Conservation (phyloP, 2,329 filamentous ascomycete species). For the Zopfia rhizophila region DNA sequence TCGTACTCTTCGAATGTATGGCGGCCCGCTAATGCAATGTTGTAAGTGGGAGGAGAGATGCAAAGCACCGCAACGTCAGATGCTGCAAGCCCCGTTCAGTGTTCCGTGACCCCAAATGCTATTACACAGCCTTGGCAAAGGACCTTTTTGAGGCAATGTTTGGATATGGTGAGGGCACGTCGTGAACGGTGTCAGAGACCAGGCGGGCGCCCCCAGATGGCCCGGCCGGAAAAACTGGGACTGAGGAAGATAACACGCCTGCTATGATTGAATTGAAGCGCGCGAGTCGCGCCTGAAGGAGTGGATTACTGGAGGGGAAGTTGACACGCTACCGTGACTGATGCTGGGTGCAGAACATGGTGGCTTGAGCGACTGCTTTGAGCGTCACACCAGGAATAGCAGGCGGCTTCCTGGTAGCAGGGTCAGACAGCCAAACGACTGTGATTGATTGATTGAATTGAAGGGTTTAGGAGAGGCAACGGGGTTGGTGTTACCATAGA, state of each 20-base stretch:
- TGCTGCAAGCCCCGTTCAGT: constrained; percentile 41
- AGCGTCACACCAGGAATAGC: constrained; percentile 46
- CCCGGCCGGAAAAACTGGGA: constrained; percentile 36
- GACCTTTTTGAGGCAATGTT: constrained; percentile 34
- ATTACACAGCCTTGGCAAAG: constrained; percentile 39
- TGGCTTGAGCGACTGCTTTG: constrained; percentile 39
- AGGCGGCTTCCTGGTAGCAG: constrained; percentile 41
- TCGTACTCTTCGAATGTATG: constrained; percentile 40
- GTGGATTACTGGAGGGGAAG: constrained; percentile 43
- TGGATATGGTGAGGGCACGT: constrained; percentile 31
- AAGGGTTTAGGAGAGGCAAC: constrained; percentile 44
- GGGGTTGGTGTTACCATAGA: constrained; percentile 50
- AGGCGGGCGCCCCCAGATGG: constrained; percentile 24
- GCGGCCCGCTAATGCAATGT: constrained; percentile 46
- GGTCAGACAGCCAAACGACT: constrained; percentile 29
- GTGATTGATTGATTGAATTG: constrained; percentile 45
- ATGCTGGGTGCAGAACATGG: constrained; percentile 43
- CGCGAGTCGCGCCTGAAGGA: constrained; percentile 46
- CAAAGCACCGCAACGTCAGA: constrained; percentile 44
- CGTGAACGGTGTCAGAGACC: constrained; percentile 41
- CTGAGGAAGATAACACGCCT: constrained; percentile 34
- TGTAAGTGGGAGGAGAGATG: constrained; percentile 38
- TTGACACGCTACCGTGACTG: constrained; percentile 50
- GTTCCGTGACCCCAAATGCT: constrained; percentile 35
- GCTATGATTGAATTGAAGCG: constrained; percentile 34